Evolutionary conservation across 768 basidiomycete genomes (phyloP).

Genomic region (Lactarius quietus): DNA sequence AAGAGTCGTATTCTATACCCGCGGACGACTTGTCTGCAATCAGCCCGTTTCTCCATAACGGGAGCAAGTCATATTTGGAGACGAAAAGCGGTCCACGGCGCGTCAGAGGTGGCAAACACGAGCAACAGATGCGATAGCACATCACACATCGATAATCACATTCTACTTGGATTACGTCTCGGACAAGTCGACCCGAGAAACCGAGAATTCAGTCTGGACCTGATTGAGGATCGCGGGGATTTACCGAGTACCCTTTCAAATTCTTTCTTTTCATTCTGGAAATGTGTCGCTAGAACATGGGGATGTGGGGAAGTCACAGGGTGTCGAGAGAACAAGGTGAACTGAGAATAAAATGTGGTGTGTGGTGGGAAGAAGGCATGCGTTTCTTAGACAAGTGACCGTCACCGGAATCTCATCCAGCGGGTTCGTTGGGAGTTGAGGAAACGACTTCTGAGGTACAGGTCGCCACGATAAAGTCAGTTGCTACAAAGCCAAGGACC

Average conservation of each 20-base stretch:
- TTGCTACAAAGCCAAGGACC: neutral
- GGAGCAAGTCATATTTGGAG: neutral
- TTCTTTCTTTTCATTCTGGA: neutral
- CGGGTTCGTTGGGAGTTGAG: neutral
- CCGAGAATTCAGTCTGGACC: neutral
- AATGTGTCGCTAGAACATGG: neutral
- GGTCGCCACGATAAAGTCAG: neutral
- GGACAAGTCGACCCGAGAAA: neutral
- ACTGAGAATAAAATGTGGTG: slow-evolving; percentile 7
- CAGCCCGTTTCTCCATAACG: neutral
- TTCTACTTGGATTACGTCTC: neutral
- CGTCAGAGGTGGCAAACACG: neutral
- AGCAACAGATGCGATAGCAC: neutral
- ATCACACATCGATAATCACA: neutral
- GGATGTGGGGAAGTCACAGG: slow-evolving; percentile 1
- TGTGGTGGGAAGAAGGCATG: neutral
- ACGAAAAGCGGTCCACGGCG: neutral
- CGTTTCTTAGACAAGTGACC: neutral
- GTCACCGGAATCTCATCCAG: neutral
- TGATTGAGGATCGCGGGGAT: neutral
- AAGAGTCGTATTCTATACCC: neutral
- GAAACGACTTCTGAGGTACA: neutral
- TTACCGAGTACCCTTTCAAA: slow-evolving; percentile 8
- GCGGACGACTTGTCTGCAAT: neutral
- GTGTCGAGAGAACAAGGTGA: neutral